Evolutionary conservation across 345 rosid species (phyloP).

Genomic region (Eucalyptus erythrocorys): DNA sequence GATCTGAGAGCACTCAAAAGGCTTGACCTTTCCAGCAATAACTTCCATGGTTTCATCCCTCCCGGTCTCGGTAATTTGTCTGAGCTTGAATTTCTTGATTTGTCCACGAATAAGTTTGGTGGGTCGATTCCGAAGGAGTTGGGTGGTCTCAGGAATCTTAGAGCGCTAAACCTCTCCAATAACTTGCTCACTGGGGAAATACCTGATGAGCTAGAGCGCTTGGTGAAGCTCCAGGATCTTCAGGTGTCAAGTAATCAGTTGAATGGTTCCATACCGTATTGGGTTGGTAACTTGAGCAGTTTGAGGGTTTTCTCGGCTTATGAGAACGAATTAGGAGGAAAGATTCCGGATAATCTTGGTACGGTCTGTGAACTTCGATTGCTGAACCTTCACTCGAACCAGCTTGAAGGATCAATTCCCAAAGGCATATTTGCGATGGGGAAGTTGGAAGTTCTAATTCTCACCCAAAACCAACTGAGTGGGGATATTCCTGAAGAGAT

Average conservation of each 20-base stretch:
- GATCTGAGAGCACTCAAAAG: constrained; percentile 55
- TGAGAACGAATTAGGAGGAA: constrained; percentile 53
- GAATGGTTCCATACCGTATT: constrained; percentile 59
- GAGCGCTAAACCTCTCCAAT: constrained; percentile 41
- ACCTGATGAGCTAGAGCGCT: constrained; percentile 42
- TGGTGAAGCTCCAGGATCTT: constrained; percentile 53
- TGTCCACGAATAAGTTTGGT: constrained; percentile 55
- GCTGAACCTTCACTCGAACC: constrained; percentile 90
- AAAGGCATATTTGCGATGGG: constrained; percentile 65
- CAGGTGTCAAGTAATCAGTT: constrained; percentile 61
- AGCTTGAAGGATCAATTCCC: constrained; percentile 72
- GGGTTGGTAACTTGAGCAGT: constrained; percentile 57
- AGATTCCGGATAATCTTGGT: constrained; percentile 62
- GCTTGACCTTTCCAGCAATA: constrained; percentile 55
- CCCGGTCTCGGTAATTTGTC: constrained; percentile 48
- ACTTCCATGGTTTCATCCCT: constrained; percentile 64
- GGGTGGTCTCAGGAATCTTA: constrained; percentile 44
- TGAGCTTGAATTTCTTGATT: constrained; percentile 67
- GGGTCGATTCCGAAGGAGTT: constrained; percentile 62
- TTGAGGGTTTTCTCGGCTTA: constrained; percentile 56
- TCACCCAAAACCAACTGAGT: constrained; percentile 59
- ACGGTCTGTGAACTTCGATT: constrained; percentile 43
- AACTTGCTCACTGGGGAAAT: constrained; percentile 66
- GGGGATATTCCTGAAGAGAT: constrained; percentile 64
- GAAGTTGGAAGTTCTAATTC: constrained; percentile 67